Evolutionary conservation across 148 eudicot species (phyloP).

Genomic region (Diospyros lotus): DNA sequence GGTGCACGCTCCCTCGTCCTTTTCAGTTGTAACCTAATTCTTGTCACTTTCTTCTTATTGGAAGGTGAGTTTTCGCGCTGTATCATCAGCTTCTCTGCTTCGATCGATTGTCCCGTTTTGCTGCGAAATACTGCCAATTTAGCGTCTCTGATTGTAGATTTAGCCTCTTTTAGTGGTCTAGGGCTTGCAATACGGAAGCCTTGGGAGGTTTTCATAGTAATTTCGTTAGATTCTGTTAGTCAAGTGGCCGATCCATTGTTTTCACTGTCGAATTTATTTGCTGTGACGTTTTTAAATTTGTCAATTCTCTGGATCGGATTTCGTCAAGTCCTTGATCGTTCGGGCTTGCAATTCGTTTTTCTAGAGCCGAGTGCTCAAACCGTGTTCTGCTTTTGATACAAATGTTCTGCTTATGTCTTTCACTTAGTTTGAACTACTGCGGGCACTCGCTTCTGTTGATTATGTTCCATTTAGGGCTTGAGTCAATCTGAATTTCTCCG

Average conservation of each 20-base stretch:
- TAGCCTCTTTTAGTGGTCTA: constrained; percentile 17
- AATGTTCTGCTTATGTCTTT: background rate
- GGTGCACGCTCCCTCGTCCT: constrained; percentile 8
- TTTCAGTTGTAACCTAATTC: constrained; percentile 11
- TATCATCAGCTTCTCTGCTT: constrained; percentile 10
- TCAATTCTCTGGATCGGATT: background rate
- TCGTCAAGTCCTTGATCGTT: constrained; percentile 6
- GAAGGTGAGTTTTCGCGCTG: constrained; percentile 15
- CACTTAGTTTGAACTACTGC: constrained; percentile 6
- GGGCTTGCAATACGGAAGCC: constrained; percentile 18
- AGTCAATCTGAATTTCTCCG: background rate
- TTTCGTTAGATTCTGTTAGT: constrained; percentile 15
- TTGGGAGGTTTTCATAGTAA: constrained; percentile 16
- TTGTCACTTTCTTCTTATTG: background rate
- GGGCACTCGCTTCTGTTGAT: background rate
- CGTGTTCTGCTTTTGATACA: background rate
- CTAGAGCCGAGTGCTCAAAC: background rate
- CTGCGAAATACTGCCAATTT: constrained; percentile 16
- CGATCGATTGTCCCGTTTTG: constrained; percentile 5
- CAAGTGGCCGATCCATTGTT: constrained; percentile 39
- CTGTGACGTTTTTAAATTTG: constrained; percentile 1
- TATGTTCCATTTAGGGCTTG: background rate
- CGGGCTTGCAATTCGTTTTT: background rate
- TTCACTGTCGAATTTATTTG: constrained; percentile 18
- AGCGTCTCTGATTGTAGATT: constrained; percentile 31